These are phyloP conservation scores for Chlorella sp. DNA, from an alignment of 139 green algal species.

Conservation along the genomic window DNA sequence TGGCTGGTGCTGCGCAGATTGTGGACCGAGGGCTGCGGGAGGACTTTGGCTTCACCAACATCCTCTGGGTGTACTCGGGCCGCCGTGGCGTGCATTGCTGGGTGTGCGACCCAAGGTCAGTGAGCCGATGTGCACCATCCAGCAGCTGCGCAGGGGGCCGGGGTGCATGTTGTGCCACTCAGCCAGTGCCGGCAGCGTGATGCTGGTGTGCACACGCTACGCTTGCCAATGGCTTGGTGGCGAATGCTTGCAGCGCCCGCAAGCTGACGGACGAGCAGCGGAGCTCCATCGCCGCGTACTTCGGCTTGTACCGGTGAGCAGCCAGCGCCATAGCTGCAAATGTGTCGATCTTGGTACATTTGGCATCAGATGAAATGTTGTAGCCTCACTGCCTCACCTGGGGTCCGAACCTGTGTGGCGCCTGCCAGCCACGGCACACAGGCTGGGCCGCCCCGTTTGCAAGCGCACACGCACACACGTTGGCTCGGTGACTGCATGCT, in stretches of 20 bases:
- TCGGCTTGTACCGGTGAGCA: constrained; percentile 49
- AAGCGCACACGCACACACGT: too few species aligned
- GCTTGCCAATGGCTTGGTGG: neutral
- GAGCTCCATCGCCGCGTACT: constrained; percentile 75
- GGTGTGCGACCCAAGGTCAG: constrained; percentile 87
- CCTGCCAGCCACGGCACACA: too few species aligned
- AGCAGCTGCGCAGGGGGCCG: too few species aligned
- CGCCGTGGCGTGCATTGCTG: constrained; percentile 93
- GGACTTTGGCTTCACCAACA: constrained; percentile 96
- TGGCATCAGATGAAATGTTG: too few species aligned
- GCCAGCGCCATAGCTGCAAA: too few species aligned
- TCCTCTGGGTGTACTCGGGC: constrained; percentile 97
- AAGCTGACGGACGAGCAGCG: constrained; percentile 84
- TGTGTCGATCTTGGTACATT: too few species aligned
- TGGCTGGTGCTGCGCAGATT: constrained; percentile 44
- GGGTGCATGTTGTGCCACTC: neutral
- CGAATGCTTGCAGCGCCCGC: constrained; percentile 45
- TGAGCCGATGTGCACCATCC: too few species aligned
- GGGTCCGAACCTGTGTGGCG: too few species aligned
- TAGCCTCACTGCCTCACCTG: too few species aligned
- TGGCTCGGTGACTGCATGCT: too few species aligned
- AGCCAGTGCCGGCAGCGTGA: neutral
- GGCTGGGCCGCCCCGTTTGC: too few species aligned
- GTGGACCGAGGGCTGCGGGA: constrained; percentile 76
- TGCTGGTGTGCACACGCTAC: neutral